phyloP scores from a whole-genome alignment of 768 basidiomycete genomes.

The Lactifluus piperatus region DNA sequence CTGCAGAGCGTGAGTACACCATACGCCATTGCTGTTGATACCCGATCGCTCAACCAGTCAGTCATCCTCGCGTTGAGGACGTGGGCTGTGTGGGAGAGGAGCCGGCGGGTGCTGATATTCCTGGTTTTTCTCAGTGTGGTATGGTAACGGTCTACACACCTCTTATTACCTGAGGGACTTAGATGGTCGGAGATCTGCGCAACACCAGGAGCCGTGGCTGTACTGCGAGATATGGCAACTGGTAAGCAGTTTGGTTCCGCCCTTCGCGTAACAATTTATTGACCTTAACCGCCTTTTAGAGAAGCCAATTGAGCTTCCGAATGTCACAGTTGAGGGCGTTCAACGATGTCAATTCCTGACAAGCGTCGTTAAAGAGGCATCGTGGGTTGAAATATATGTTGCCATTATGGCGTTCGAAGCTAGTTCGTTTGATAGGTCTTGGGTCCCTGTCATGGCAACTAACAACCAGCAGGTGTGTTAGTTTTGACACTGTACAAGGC shows the following conservation, averaged over 20 bases:
- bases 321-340: background rate
- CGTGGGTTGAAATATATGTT: slow-evolving; percentile 4
- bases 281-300: background rate
- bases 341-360: background rate
- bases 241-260: background rate
- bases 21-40: background rate
- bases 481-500: slow-evolving; percentile 12
- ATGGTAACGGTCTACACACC: background rate
- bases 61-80: slow-evolving; percentile 24
- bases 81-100: slow-evolving; percentile 26
- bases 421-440: background rate
- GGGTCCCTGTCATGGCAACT: background rate
- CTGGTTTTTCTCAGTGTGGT: background rate
- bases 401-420: slow-evolving; percentile 4
- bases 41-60: background rate
- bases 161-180: background rate
- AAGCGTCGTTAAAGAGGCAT: background rate
- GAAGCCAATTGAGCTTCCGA: background rate
- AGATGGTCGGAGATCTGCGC: background rate
- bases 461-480: background rate
- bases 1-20: slow-evolving; percentile 3
- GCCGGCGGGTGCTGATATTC: slow-evolving; percentile 8
- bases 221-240: background rate
- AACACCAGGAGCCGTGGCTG: background rate
- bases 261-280: background rate